These are phyloP conservation scores for Neonectria neomacrospora DNA, from an alignment of 2,329 filamentous ascomycete genomes.

Conservation along the genomic window DNA sequence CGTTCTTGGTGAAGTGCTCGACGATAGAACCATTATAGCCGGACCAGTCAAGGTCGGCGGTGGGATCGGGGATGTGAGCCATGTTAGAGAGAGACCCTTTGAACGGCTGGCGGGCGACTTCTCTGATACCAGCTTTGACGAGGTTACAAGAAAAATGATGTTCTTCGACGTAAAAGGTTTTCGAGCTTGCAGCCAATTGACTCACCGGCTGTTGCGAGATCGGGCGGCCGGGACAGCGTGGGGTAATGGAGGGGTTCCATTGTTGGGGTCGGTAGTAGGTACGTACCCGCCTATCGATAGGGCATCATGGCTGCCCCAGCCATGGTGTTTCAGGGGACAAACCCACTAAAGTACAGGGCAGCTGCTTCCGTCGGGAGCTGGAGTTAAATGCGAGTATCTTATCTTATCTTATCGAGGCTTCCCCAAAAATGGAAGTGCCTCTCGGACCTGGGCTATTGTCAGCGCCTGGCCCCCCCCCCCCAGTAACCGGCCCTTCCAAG, in stretches of 20 bases:
- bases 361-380: not conserved
- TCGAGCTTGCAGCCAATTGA: constrained; percentile 3
- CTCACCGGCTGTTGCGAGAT: not conserved
- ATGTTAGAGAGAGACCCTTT: constrained; percentile 25
- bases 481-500: not conserved
- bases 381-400: not conserved
- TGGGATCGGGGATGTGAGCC: constrained; percentile 66
- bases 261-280: not conserved
- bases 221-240: constrained; percentile 1
- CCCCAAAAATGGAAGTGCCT: not conserved
- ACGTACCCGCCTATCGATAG: not conserved
- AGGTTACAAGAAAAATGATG: constrained; percentile 10
- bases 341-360: not conserved
- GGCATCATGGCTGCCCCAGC: not conserved
- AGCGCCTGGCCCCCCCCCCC: not conserved
- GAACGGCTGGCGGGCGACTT: not conserved
- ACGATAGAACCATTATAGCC: constrained; percentile 75
- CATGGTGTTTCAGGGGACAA: not conserved
- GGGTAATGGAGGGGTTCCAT: constrained; percentile 4
- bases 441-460: not conserved
- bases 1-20: constrained; percentile 74
- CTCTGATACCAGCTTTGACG: constrained; percentile 1
- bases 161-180: constrained; percentile 1
- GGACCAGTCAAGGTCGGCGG: constrained; percentile 73
- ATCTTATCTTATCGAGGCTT: constrained; percentile 18